Evolutionary conservation across 805 yeast genomes (phyloP).

Genomic region (Candida anglica): DNA sequence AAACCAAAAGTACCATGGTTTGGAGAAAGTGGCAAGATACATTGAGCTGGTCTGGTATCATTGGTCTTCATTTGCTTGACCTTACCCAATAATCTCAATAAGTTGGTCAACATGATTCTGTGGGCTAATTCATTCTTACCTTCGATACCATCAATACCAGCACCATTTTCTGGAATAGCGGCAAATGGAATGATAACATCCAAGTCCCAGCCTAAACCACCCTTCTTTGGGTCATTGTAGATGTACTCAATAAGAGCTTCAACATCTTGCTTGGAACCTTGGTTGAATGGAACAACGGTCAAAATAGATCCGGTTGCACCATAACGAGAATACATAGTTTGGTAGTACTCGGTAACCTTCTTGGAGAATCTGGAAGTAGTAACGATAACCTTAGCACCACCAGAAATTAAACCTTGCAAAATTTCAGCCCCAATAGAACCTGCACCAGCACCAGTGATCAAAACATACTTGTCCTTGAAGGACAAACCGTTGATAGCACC

Average conservation of each 20-base stretch:
- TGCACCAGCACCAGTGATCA: constrained; percentile 97
- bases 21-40: constrained; percentile 93
- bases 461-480: constrained; percentile 81
- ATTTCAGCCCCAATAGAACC: constrained; percentile 99
- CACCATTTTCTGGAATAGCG: constrained; percentile 98
- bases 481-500: constrained; percentile 95
- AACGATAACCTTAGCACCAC: constrained; percentile 97
- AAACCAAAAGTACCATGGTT: constrained; percentile 99
- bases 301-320: constrained; percentile 92
- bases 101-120: constrained; percentile 95
- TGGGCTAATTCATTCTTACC: constrained; percentile 97
- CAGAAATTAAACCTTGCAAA: constrained; percentile 88
- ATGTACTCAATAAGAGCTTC: constrained; percentile 80
- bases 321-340: constrained; percentile 82
- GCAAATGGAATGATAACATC: constrained; percentile 97
- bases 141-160: constrained; percentile 87
- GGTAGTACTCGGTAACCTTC: constrained; percentile 93
- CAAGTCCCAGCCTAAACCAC: constrained; percentile 97
- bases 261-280: constrained; percentile 94
- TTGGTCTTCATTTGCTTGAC: constrained; percentile 80
- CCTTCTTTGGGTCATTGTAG: constrained; percentile 76
- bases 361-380: constrained; percentile 95
- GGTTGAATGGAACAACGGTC: constrained; percentile 97
- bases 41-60: constrained; percentile 98
- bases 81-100: constrained; percentile 86